These are phyloP conservation scores for Lathyrus tuberosus DNA, from an alignment of 306 rosid genomes.

Conservation along the genomic window DNA sequence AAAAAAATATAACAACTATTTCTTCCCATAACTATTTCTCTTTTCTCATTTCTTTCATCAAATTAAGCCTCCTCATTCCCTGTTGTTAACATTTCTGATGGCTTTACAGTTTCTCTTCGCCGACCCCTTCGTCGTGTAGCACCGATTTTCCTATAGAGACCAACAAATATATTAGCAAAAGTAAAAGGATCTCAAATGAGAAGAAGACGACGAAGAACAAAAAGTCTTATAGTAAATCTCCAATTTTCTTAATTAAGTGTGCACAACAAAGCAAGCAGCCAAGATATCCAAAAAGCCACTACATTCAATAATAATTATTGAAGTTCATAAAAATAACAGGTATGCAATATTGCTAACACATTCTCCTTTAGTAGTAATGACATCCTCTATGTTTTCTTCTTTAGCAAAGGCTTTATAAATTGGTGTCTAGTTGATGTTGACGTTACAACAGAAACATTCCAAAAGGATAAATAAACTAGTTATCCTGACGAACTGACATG, in stretches of 20 bases:
- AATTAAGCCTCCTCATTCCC: constrained; percentile 24
- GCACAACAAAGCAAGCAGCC: too few species aligned
- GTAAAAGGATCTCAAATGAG: too few species aligned
- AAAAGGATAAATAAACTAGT: constrained; percentile 39
- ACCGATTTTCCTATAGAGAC: constrained; percentile 33
- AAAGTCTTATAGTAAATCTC: too few species aligned
- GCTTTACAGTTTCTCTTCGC: constrained; percentile 53
- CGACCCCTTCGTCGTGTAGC: constrained; percentile 70
- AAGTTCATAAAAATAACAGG: constrained; percentile 66
- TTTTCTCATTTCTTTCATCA: too few species aligned
- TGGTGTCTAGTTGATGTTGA: constrained; percentile 78
- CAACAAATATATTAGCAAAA: too few species aligned
- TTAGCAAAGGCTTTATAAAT: constrained; percentile 94
- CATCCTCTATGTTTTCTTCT: constrained; percentile 99
- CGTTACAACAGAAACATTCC: constrained; percentile 68
- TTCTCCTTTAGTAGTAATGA: constrained; percentile 98
- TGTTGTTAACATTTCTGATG: constrained; percentile 43
- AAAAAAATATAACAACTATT: too few species aligned
- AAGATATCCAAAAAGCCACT: too few species aligned
- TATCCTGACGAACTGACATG: constrained; percentile 31
- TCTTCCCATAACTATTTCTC: too few species aligned
- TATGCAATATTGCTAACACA: constrained; percentile 96
- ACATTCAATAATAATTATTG: constrained; percentile 10
- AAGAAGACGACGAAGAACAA: too few species aligned
- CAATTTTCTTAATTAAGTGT: too few species aligned